Conservation (phyloP, 345 rosid genomes). For the Gossypium turneri region DNA sequence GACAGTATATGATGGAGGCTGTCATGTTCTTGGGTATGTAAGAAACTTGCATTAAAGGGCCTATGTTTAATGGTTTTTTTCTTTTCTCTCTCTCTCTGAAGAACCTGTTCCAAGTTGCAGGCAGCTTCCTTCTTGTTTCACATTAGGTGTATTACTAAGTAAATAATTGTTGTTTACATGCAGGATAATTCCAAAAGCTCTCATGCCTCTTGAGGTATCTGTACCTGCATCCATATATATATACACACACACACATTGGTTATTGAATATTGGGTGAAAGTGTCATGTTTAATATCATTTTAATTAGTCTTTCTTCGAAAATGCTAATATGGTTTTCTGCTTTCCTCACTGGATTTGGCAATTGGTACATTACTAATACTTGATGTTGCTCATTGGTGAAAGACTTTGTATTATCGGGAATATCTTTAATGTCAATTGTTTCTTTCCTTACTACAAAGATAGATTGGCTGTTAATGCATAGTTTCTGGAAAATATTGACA, state of each 20-base stretch:
- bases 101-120: slow-evolving; percentile 12
- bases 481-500: slow-evolving; percentile 18
- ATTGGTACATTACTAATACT: neutral
- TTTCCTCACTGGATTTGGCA: neutral
- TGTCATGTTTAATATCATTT: neutral
- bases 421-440: neutral
- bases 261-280: slow-evolving; percentile 1
- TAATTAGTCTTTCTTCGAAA: neutral
- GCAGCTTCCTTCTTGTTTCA: slow-evolving; percentile 8
- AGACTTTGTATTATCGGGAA: neutral
- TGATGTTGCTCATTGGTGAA: neutral
- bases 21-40: slow-evolving; percentile 85
- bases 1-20: slow-evolving; percentile 80
- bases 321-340: neutral
- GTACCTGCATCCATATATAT: slow-evolving; percentile 5
- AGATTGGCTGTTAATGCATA: slow-evolving; percentile 4
- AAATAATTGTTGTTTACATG: slow-evolving; percentile 28
- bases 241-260: neutral
- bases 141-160: slow-evolving; percentile 11
- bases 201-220: slow-evolving; percentile 88
- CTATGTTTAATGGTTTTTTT: slow-evolving; percentile 6
- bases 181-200: slow-evolving; percentile 93
- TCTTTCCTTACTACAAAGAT: neutral
- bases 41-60: slow-evolving; percentile 7
- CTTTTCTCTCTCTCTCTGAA: neutral